Conservation (phyloP, 1,139 yeast genomes). For the Magnusiomyces tetraspermus region DNA sequence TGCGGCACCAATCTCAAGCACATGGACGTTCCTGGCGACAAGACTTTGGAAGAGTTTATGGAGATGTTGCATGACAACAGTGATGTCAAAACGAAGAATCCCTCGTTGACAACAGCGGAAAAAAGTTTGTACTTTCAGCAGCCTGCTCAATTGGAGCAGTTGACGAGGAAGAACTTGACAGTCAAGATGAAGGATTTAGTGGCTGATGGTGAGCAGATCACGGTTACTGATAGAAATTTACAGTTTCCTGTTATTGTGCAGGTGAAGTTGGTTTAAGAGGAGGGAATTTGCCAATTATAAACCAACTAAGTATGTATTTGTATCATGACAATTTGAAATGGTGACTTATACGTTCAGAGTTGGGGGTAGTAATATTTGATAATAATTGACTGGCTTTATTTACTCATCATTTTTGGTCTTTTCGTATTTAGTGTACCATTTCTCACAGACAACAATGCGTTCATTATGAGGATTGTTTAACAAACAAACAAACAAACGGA, state of each 20-base stretch:
- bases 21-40: constrained; percentile 33
- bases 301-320: neutral
- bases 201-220: constrained; percentile 40
- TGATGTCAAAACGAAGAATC: constrained; percentile 38
- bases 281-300: neutral
- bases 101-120: constrained; percentile 43
- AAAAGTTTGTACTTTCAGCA: constrained; percentile 41
- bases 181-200: constrained; percentile 36
- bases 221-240: constrained; percentile 48
- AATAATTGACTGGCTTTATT: too few relatives aligned
- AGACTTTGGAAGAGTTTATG: constrained; percentile 44
- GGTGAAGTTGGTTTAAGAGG: constrained; percentile 17
- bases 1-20: constrained; percentile 48
- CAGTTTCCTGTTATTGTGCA: constrained; percentile 38
- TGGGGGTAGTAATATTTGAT: too few relatives aligned
- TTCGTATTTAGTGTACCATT: constrained; percentile 68
- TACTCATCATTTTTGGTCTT: constrained; percentile 58
- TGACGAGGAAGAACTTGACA: constrained; percentile 41
- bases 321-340: neutral
- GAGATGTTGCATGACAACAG: constrained; percentile 31
- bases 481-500: too few relatives aligned
- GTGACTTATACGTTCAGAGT: too few relatives aligned
- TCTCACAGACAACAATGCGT: constrained; percentile 75
- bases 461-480: too few relatives aligned
- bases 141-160: constrained; percentile 44